Evolutionary conservation across 2,329 filamentous ascomycete species (phyloP), one percentile per base, ranked within the genome.

Genomic region (Triangularia setosa): DNA sequence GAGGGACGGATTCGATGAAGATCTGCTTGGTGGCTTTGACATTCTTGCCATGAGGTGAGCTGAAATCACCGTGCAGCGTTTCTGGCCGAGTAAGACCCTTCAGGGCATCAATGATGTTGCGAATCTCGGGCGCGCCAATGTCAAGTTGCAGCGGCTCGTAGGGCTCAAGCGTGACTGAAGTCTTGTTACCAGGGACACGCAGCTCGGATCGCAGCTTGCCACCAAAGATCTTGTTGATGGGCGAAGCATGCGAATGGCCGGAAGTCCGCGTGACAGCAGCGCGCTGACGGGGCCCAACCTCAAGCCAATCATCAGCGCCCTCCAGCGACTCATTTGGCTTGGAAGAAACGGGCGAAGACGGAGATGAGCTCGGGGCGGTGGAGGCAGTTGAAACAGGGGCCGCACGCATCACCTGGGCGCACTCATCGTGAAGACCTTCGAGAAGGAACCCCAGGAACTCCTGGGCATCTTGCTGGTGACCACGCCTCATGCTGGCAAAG

Each of bases 391-490:
- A 74, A 1, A 75, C 69, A 11, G 73, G 74, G 5, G 80, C 78
- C 63, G 79, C 80, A 68, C 86, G 85, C 79, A 96, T 90, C 56
- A 94, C 88, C 64, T 88, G 84, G 16, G 88, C 87, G 74, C 93
- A 97, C 76, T 99, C 95, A 69, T 98, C 93, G 71, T 97, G 93
- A 33, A 99, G 85, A 57, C 92, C 92, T 73, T 97, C 93, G 3
- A 99, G 83, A 33, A 99, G 81, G 75, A 98, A 96, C 0, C 93
- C 94, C 24, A 99, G 81, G 70, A 99, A 99, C 73, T 99, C 95
- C 74, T 99, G 93, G 1, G 95, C 95, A 79, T 99, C 95, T 80
- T 99, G 94, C 75, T 99, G 95, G 72, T 97, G 94, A 16, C 95
- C 95, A 66, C 93, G 90, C 89, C 91, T 89, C 93, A 99, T 97